Conservation (phyloP, 2,329 filamentous ascomycete genomes). For the Alternaria novae-zelandiae region DNA sequence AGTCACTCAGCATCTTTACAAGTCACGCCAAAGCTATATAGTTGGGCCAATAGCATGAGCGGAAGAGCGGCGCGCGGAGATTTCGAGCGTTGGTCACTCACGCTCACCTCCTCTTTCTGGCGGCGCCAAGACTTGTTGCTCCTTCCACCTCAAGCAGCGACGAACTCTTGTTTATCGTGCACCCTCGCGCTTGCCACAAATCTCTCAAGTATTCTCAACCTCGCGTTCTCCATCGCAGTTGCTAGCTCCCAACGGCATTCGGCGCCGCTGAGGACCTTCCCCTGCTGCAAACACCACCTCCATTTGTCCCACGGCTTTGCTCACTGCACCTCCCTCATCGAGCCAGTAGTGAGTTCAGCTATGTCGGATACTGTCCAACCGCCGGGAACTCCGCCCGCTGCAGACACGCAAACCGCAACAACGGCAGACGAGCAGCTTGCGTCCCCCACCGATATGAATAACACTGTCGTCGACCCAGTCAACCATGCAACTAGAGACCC, state of each 20-base stretch:
- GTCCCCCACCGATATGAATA: conserved; percentile 10
- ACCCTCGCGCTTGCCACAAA: not conserved
- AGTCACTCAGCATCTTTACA: not conserved
- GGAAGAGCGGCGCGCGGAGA: not conserved
- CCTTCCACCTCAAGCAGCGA: conserved; percentile 8
- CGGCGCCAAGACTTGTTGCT: conserved; percentile 3
- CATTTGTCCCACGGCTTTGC: not conserved
- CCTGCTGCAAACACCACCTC: not conserved
- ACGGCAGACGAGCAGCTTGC: not conserved
- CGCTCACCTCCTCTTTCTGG: conserved; percentile 15
- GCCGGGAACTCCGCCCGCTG: not conserved
- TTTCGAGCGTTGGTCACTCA: not conserved
- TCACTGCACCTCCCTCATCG: conserved; percentile 3
- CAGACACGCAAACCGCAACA: not conserved
- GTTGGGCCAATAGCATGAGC: not conserved
- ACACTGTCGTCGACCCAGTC: conserved; percentile 7
- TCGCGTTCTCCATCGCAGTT: not conserved
- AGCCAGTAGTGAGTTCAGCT: not conserved
- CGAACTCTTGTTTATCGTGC: not conserved
- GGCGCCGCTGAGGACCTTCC: conserved; percentile 4
- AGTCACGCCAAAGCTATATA: not conserved
- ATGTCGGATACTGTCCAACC: not conserved
- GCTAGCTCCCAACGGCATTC: conserved; percentile 9
- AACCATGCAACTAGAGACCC: conserved; percentile 3
- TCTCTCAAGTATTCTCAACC: not conserved